These are phyloP conservation scores for Basidiobolus meristosporus DNA, from an alignment of 371 early-diverging fungal genomes.

Conservation along the genomic window DNA sequence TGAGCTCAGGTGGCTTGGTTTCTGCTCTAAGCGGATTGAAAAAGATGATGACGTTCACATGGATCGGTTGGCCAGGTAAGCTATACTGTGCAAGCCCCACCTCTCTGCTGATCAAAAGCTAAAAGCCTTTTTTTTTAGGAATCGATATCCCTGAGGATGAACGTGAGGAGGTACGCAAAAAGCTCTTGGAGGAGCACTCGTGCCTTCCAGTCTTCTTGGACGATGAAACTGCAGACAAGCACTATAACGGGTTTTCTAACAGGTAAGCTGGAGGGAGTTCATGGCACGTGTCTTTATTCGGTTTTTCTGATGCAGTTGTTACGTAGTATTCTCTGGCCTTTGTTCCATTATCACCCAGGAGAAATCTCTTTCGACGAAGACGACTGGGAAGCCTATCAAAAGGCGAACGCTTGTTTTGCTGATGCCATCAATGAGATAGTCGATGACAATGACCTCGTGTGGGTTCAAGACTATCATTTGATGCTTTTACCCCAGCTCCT, in stretches of 20 bases:
- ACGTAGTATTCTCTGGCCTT: constrained; percentile 85
- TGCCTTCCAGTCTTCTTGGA: constrained; percentile 94
- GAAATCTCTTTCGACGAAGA: constrained; percentile 85
- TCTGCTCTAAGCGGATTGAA: constrained; percentile 90
- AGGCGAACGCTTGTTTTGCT: constrained; percentile 82
- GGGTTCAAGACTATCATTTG: constrained; percentile 99
- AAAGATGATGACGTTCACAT: constrained; percentile 88
- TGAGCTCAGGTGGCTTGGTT: constrained; percentile 95
- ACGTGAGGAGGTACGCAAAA: constrained; percentile 41
- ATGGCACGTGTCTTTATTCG: not conserved
- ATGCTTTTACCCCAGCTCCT: constrained; percentile 93
- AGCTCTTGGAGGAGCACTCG: constrained; percentile 61
- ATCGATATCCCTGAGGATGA: constrained; percentile 74
- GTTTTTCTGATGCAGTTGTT: not conserved
- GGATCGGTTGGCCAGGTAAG: constrained; percentile 98
- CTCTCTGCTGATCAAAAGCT: not conserved
- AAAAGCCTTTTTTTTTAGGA: constrained; percentile 28
- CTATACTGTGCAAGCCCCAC: not conserved
- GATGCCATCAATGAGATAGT: constrained; percentile 61
- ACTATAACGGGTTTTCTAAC: constrained; percentile 99
- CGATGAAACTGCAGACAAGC: constrained; percentile 88
- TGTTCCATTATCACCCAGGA: constrained; percentile 97
- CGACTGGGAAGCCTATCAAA: constrained; percentile 91
- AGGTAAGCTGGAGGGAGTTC: constrained; percentile 15
- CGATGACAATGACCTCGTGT: constrained; percentile 88